Conservation (phyloP, 352 stramenopile genomes). For the Phytophthora sansomeana region DNA sequence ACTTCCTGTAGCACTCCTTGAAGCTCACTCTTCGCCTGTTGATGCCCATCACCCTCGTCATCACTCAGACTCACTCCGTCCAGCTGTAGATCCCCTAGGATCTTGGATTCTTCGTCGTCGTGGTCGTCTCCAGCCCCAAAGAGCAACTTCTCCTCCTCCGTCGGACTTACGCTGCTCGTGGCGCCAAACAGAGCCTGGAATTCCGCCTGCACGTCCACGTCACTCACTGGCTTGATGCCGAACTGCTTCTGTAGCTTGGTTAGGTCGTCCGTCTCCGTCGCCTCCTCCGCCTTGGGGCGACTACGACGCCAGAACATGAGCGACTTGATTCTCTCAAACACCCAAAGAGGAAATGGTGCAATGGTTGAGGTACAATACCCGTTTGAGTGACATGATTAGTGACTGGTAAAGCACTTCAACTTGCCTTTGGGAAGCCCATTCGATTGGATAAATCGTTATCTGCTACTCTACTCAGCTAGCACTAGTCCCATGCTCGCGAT, state of each 20-base stretch:
- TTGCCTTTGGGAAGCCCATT: too few relatives aligned
- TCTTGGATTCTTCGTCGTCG: conserved; percentile 67
- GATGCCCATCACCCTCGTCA: conserved; percentile 31
- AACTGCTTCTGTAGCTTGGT: conserved; percentile 78
- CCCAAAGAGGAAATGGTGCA: conserved; percentile 8
- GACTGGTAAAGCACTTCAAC: conserved; percentile 13
- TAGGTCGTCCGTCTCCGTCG: conserved; percentile 52
- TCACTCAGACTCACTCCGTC: conserved; percentile 39
- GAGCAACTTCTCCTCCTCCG: conserved; percentile 61
- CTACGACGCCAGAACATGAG: conserved; percentile 73
- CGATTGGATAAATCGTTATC: background rate
- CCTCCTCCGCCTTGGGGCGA: conserved; percentile 35
- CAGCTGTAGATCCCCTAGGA: conserved; percentile 62
- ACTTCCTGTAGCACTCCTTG: conserved; percentile 44
- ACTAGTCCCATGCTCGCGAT: conserved; percentile 28
- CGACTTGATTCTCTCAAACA: conserved; percentile 4
- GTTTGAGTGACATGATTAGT: conserved; percentile 22
- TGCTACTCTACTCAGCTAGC: background rate
- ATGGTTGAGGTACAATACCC: conserved; percentile 16
- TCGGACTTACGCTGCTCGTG: conserved; percentile 44
- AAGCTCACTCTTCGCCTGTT: conserved; percentile 48
- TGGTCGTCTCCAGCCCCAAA: conserved; percentile 36
- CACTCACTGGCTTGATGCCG: conserved; percentile 72
- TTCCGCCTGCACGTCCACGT: conserved; percentile 76
- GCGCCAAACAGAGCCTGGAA: conserved; percentile 62